These are phyloP conservation scores for Aristolochia contorta DNA, from an alignment of 164 flowering plant species.

Conservation along the genomic window DNA sequence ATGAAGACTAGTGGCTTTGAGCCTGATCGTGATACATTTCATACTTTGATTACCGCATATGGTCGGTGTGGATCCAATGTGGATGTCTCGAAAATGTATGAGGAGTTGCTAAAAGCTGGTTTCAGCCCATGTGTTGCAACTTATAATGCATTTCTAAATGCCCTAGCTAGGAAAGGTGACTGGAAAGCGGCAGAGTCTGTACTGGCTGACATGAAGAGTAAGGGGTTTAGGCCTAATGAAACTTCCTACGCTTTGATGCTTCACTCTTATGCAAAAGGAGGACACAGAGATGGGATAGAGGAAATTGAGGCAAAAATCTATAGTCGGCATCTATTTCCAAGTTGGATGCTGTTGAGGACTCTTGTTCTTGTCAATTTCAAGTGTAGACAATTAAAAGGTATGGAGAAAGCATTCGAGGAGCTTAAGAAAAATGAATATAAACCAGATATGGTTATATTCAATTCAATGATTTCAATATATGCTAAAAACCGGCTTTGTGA, in stretches of 20 bases:
- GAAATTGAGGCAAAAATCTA: conserved; percentile 54
- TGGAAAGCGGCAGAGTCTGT: conserved; percentile 71
- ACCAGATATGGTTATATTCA: conserved; percentile 75
- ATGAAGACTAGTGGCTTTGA: conserved; percentile 93
- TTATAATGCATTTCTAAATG: conserved; percentile 78
- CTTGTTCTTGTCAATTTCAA: conserved; percentile 64
- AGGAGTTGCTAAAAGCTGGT: conserved; percentile 69
- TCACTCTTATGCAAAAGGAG: conserved; percentile 63
- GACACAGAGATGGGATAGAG: conserved; percentile 49
- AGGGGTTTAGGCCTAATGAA: conserved; percentile 76
- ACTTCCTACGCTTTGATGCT: conserved; percentile 78
- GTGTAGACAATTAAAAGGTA: conserved; percentile 56
- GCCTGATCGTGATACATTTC: conserved; percentile 82
- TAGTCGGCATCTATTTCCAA: conserved; percentile 55
- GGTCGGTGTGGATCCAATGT: conserved; percentile 66
- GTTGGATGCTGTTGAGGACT: conserved; percentile 80
- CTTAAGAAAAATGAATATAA: conserved; percentile 52
- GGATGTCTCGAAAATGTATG: conserved; percentile 23
- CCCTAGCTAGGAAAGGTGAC: conserved; percentile 67
- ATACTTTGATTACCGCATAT: conserved; percentile 73
- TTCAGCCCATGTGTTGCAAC: conserved; percentile 70
- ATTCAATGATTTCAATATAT: conserved; percentile 71
- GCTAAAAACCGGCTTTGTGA: conserved; percentile 63
- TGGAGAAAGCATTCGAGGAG: conserved; percentile 67
- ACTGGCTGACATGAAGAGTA: conserved; percentile 56